A percentile compares a stretch with the other conserved stretches of the same genome.
These are phyloP conservation scores for Ophiostoma tasmaniense DNA, from an alignment of 2,329 filamentous ascomycete genomes.

Conservation along the genomic window DNA sequence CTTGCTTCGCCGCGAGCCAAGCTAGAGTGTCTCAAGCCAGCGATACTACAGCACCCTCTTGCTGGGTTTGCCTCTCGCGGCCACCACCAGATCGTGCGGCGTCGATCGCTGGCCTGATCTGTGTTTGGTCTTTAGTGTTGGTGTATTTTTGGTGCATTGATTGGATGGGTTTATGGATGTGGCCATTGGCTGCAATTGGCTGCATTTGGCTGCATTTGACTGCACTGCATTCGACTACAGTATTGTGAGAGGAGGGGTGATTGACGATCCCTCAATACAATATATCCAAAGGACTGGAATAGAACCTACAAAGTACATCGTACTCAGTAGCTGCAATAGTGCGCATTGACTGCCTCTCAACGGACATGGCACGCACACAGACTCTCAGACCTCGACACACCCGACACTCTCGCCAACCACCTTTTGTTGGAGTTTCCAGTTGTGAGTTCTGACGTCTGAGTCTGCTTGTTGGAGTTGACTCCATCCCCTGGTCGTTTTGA, in stretches of 20 bases:
- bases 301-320: too few relatives aligned
- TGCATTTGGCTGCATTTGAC: neutral
- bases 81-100: neutral
- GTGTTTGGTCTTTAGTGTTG: neutral
- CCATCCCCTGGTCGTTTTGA: neutral
- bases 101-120: neutral
- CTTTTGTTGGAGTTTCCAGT: neutral
- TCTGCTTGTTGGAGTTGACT: neutral
- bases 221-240: neutral
- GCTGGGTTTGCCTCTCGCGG: neutral
- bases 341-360: conserved; percentile 8
- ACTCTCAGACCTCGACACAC: conserved; percentile 7
- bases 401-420: conserved; percentile 2
- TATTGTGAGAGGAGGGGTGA: too few relatives aligned
- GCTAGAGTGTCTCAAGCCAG: conserved; percentile 1
- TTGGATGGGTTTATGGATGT: neutral
- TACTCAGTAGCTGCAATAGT: neutral
- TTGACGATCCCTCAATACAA: neutral
- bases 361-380: conserved; percentile 2
- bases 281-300: neutral
- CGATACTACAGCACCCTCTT: neutral
- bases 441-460: neutral
- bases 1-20: neutral
- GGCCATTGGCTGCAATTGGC: neutral
- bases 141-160: neutral